These are phyloP conservation scores for Suhomyces bokatorum DNA, from an alignment of 1,139 yeast species.

Conservation along the genomic window DNA sequence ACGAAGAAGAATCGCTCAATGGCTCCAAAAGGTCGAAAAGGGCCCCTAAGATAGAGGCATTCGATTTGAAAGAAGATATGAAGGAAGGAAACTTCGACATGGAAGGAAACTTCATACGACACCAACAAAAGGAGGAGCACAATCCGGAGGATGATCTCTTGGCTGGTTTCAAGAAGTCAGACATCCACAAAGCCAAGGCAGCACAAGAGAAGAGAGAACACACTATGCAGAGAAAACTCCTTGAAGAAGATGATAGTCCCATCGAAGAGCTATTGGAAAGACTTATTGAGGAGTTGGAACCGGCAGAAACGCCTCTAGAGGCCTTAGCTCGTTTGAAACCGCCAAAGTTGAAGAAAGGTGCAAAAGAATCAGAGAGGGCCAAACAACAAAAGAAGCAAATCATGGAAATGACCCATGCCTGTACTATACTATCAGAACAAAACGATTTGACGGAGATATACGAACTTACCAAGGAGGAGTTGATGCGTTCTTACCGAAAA, in stretches of 20 bases:
- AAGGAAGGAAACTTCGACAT: slow-evolving; percentile 63
- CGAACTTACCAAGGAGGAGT: slow-evolving; percentile 58
- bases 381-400: slow-evolving; percentile 29
- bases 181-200: slow-evolving; percentile 47
- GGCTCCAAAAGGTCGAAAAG: slow-evolving; percentile 4
- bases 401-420: slow-evolving; percentile 47
- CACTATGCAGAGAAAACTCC: slow-evolving; percentile 3
- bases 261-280: slow-evolving; percentile 30
- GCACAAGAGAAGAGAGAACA: slow-evolving; percentile 38
- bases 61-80: slow-evolving; percentile 57
- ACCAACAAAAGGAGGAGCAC: slow-evolving; percentile 31
- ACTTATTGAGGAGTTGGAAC: slow-evolving; percentile 48
- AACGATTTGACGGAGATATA: slow-evolving; percentile 48
- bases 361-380: slow-evolving; percentile 4
- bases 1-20: slow-evolving; percentile 9
- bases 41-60: slow-evolving; percentile 47
- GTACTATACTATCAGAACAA: slow-evolving; percentile 46
- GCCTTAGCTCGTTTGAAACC: slow-evolving; percentile 50
- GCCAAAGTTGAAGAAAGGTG: slow-evolving; percentile 23
- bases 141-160: slow-evolving; percentile 50
- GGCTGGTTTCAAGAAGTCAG: slow-evolving; percentile 41
- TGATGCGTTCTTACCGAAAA: slow-evolving; percentile 51
- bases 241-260: slow-evolving; percentile 13
- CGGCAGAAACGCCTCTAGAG: slow-evolving; percentile 67
- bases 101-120: slow-evolving; percentile 59